phyloP scores from a whole-genome alignment of 352 stramenopile species.

The Phytopythium boreale region DNA sequence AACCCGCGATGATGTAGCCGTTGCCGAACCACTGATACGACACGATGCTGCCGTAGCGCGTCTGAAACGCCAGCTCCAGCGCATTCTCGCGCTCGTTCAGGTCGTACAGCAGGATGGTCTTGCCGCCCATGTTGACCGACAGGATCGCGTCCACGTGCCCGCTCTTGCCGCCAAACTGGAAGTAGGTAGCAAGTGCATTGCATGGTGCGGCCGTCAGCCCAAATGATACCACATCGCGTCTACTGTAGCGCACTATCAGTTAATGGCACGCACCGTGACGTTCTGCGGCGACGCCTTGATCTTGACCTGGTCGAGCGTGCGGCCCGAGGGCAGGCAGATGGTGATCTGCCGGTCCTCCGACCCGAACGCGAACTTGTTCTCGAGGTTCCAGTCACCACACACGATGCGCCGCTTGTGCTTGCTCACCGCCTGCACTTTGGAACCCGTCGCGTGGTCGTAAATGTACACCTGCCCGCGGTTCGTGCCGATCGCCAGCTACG shows the following conservation, averaged over 20 bases:
- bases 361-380: constrained; percentile 81
- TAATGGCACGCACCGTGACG: constrained; percentile 35
- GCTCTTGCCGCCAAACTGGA: constrained; percentile 67
- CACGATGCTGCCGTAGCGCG: constrained; percentile 88
- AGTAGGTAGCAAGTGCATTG: no score
- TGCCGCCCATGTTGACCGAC: constrained; percentile 90
- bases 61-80: constrained; percentile 89
- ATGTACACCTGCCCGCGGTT: constrained; percentile 76
- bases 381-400: constrained; percentile 75
- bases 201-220: neutral
- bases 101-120: constrained; percentile 88
- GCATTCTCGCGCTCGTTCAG: constrained; percentile 87
- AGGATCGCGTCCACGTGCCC: constrained; percentile 73
- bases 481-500: constrained; percentile 63
- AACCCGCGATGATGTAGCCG: constrained; percentile 88
- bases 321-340: constrained; percentile 60
- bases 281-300: constrained; percentile 70
- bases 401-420: constrained; percentile 82
- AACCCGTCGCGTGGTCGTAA: constrained; percentile 59
- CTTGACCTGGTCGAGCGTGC: constrained; percentile 73
- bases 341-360: constrained; percentile 79
- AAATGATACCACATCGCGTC: no score
- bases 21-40: constrained; percentile 90
- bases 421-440: constrained; percentile 51
- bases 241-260: neutral